Evolutionary conservation across 2,329 filamentous ascomycete species (phyloP).

Genomic region (Moelleriella libera): DNA sequence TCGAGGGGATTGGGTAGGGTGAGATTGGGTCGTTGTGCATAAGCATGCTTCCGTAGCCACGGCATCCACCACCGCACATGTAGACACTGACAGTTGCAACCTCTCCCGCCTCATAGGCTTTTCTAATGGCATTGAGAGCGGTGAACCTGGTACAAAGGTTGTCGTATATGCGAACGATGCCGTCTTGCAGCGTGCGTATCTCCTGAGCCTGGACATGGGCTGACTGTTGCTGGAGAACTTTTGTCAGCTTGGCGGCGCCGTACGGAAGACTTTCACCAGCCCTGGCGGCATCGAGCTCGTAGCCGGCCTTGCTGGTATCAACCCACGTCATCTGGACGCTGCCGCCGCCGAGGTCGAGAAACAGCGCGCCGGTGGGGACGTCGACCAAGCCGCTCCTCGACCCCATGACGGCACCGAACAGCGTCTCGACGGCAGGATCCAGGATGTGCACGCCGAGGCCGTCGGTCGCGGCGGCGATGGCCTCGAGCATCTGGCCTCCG

Average conservation of each 20-base stretch:
- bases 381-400: conserved; percentile 59
- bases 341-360: conserved; percentile 75
- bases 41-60: conserved; percentile 80
- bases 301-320: conserved; percentile 29
- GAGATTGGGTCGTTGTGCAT: conserved; percentile 61
- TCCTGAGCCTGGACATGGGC: conserved; percentile 28
- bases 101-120: conserved; percentile 18
- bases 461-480: conserved; percentile 44
- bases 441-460: conserved; percentile 61
- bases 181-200: conserved; percentile 36
- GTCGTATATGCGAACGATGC: conserved; percentile 46
- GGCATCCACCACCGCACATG: conserved; percentile 79
- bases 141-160: conserved; percentile 34
- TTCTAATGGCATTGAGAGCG: conserved; percentile 25
- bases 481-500: conserved; percentile 48
- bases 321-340: conserved; percentile 53
- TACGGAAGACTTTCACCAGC: conserved; percentile 45
- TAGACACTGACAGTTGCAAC: conserved; percentile 51
- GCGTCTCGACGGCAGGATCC: conserved; percentile 66
- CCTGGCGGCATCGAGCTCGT: conserved; percentile 37
- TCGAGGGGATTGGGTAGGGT: conserved; percentile 72
- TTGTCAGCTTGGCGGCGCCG: conserved; percentile 43
- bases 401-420: conserved; percentile 65
- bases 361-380: conserved; percentile 51
- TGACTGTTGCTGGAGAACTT: conserved; percentile 28